These are phyloP conservation scores for Asparagopsis taxiformis DNA, from an alignment of 31 red algal species.

Conservation along the genomic window DNA sequence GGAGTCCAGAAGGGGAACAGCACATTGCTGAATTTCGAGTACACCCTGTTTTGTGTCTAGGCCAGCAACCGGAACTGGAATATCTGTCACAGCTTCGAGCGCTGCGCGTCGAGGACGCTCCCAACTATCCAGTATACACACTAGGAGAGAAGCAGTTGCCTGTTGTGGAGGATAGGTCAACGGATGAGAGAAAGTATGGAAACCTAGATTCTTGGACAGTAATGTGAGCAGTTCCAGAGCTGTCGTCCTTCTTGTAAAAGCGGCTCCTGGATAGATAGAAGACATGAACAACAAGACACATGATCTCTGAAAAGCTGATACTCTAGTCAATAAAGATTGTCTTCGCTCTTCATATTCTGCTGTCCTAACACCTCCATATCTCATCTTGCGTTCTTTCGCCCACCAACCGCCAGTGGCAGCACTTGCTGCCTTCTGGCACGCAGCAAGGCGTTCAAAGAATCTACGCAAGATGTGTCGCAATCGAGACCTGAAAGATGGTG, in stretches of 20 bases:
- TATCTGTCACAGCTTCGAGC: slow-evolving; percentile 13
- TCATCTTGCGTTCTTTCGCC: slow-evolving; percentile 25
- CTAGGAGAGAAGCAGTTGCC: not conserved
- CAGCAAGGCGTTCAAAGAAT: slow-evolving; percentile 39
- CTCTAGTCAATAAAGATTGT: slow-evolving; percentile 4
- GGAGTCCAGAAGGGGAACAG: slow-evolving; percentile 22
- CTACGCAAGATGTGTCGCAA: slow-evolving; percentile 46
- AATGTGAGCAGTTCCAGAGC: slow-evolving; percentile 19
- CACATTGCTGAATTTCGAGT: slow-evolving; percentile 5
- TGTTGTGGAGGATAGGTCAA: not conserved
- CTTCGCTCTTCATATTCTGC: slow-evolving; percentile 13
- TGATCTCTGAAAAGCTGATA: slow-evolving; percentile 20
- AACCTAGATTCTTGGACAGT: slow-evolving; percentile 24
- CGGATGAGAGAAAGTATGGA: not conserved
- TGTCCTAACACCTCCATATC: slow-evolving; percentile 21
- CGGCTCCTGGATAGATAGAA: slow-evolving; percentile 35
- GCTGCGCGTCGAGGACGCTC: slow-evolving; percentile 36
- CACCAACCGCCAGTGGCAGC: slow-evolving; percentile 46
- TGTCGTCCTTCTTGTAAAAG: slow-evolving; percentile 23
- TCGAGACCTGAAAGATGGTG: slow-evolving; percentile 18
- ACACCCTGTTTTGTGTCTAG: slow-evolving; percentile 9
- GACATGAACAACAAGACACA: slow-evolving; percentile 20
- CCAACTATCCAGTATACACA: slow-evolving; percentile 44
- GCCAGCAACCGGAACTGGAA: slow-evolving; percentile 7
- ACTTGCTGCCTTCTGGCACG: slow-evolving; percentile 24